Evolutionary conservation across 805 yeast genomes (phyloP).

Genomic region (Metschnikowia reukaufii): DNA sequence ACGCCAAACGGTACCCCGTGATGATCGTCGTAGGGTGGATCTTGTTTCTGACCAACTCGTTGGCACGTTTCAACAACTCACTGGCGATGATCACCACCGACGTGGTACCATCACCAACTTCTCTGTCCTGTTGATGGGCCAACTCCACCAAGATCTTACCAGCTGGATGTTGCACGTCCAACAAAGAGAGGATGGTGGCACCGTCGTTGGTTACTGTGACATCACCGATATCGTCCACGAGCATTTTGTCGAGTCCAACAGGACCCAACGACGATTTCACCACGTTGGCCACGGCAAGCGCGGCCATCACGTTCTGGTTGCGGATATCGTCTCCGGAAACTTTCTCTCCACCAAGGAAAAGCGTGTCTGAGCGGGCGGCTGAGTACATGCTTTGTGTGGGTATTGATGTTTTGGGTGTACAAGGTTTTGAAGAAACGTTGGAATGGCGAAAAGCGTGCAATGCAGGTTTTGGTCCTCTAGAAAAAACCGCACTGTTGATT

Average conservation of each 20-base stretch:
- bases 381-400: constrained; percentile 50
- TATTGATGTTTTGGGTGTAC: background rate
- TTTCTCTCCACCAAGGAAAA: constrained; percentile 95
- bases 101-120: constrained; percentile 98
- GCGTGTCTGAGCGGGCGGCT: constrained; percentile 84
- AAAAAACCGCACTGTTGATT: background rate
- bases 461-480: background rate
- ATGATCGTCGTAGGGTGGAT: constrained; percentile 98
- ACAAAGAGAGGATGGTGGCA: constrained; percentile 85
- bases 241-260: constrained; percentile 96
- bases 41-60: constrained; percentile 87
- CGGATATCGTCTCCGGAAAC: constrained; percentile 94
- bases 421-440: constrained; percentile 3
- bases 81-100: constrained; percentile 95
- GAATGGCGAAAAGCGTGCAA: constrained; percentile 5
- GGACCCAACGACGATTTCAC: constrained; percentile 96
- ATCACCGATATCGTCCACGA: constrained; percentile 98
- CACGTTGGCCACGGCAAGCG: constrained; percentile 79
- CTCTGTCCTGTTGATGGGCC: constrained; percentile 98
- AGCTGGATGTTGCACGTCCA: constrained; percentile 98
- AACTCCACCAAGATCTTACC: constrained; percentile 95
- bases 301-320: constrained; percentile 93
- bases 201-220: constrained; percentile 99
- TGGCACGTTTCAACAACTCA: constrained; percentile 88
- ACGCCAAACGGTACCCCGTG: constrained; percentile 92